Percentiles rank a stretch among this genome's conserved stretches.
Conservation (phyloP, 306 rosid species). For the Clitoria ternatea region DNA sequence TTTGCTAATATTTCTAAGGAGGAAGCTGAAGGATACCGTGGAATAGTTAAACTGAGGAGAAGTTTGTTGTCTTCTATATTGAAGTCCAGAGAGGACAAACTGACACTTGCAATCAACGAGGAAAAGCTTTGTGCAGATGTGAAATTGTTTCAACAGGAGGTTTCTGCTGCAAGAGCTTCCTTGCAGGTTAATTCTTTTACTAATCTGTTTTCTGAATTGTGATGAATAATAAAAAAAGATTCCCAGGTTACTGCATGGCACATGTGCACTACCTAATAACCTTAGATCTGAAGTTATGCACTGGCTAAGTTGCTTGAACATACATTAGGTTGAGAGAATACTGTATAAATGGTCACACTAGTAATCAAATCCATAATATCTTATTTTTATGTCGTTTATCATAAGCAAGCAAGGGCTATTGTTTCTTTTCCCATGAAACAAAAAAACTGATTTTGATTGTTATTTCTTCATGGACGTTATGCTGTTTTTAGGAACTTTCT, state of each 20-base stretch:
- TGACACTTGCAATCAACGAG: constrained; percentile 57
- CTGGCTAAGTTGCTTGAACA: constrained; percentile 14
- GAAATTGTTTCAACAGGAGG: constrained; percentile 53
- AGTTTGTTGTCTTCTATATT: constrained; percentile 53
- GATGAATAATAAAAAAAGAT: constrained; percentile 14
- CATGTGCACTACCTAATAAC: not conserved
- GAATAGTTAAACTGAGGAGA: constrained; percentile 57
- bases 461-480: constrained; percentile 29
- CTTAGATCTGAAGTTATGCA: constrained; percentile 10
- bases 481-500: constrained; percentile 60
- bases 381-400: not conserved
- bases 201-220: constrained; percentile 13
- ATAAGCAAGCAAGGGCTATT: not conserved
- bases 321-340: constrained; percentile 3
- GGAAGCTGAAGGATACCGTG: constrained; percentile 55
- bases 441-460: not conserved
- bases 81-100: constrained; percentile 63
- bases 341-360: not conserved
- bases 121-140: constrained; percentile 64
- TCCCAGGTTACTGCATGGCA: not conserved
- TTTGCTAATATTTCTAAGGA: constrained; percentile 50
- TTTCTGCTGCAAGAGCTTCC: constrained; percentile 62
- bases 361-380: constrained; percentile 1
- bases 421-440: not conserved
- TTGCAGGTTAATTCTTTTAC: constrained; percentile 54